phyloP scores from a whole-genome alignment of 768 basidiomycete genomes.

The Mrakia frigida region DNA sequence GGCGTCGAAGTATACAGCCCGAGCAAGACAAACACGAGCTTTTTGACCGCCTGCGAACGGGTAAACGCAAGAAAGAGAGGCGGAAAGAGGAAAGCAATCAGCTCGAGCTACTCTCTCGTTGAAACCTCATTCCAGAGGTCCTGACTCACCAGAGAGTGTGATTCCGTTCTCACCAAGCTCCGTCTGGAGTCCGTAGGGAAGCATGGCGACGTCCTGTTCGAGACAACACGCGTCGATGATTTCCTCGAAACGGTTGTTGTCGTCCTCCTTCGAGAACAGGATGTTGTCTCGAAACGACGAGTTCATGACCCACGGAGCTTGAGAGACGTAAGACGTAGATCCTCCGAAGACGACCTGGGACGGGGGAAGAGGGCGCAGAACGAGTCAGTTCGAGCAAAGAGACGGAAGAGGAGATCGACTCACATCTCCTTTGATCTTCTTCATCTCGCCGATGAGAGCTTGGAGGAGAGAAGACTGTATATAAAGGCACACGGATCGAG shows the following conservation, averaged over 20 bases:
- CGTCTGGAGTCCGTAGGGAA: slow-evolving; percentile 38
- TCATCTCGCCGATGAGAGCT: slow-evolving; percentile 42
- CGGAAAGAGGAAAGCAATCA: background rate
- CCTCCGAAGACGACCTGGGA: slow-evolving; percentile 37
- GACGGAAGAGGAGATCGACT: background rate
- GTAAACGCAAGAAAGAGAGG: too few species aligned
- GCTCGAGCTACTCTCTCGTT: background rate
- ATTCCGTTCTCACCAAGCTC: slow-evolving; percentile 70
- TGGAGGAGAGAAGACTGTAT: slow-evolving; percentile 37
- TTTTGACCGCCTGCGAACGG: slow-evolving; percentile 40
- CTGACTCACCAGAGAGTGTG: slow-evolving; percentile 36
- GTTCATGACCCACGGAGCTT: slow-evolving; percentile 44
- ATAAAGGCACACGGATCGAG: background rate
- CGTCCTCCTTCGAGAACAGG: slow-evolving; percentile 36
- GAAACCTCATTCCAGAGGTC: too few species aligned
- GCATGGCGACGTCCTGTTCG: slow-evolving; percentile 16
- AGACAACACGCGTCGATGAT: slow-evolving; percentile 41
- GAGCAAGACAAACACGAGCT: slow-evolving; percentile 39
- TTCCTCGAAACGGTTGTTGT: slow-evolving; percentile 33
- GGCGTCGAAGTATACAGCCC: slow-evolving; percentile 37
- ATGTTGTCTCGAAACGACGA: slow-evolving; percentile 51
- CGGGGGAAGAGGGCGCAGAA: too few species aligned
- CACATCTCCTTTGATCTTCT: slow-evolving; percentile 33
- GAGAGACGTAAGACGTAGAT: slow-evolving; percentile 39
- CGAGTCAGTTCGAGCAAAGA: background rate